phyloP scores from a whole-genome alignment of 2,329 filamentous ascomycete species.

The Fusarium chlamydosporum region DNA sequence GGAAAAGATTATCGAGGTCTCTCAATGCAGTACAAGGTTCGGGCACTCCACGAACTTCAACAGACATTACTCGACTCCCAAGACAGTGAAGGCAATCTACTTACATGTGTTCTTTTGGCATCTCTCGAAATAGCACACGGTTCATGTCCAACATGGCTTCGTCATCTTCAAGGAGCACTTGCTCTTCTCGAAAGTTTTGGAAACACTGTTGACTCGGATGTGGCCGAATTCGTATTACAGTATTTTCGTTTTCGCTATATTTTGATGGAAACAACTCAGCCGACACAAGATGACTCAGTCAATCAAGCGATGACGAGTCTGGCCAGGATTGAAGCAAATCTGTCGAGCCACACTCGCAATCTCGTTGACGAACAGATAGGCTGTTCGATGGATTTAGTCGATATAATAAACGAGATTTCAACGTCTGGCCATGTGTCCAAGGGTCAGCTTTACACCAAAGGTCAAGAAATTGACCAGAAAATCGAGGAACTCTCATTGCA shows the following conservation, averaged over 20 bases:
- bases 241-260: constrained; percentile 49
- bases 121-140: constrained; percentile 47
- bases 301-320: constrained; percentile 31
- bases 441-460: constrained; percentile 23
- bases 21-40: constrained; percentile 46
- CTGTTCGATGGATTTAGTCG: constrained; percentile 48
- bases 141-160: constrained; percentile 43
- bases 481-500: constrained; percentile 10
- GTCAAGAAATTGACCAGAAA: constrained; percentile 34
- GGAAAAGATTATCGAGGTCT: constrained; percentile 42
- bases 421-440: constrained; percentile 21
- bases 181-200: constrained; percentile 45
- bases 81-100: constrained; percentile 41
- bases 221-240: constrained; percentile 44
- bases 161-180: constrained; percentile 45
- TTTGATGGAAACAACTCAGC: constrained; percentile 45
- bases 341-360: constrained; percentile 24
- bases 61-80: constrained; percentile 23
- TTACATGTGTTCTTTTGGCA: constrained; percentile 45
- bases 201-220: constrained; percentile 21
- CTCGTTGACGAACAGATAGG: constrained; percentile 47
- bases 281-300: constrained; percentile 27
- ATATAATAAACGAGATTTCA: constrained; percentile 47
- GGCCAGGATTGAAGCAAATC: constrained; percentile 27
- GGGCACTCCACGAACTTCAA: constrained; percentile 41